phyloP scores from a whole-genome alignment of 2,329 filamentous ascomycete species.

The Fusarium beomiforme region DNA sequence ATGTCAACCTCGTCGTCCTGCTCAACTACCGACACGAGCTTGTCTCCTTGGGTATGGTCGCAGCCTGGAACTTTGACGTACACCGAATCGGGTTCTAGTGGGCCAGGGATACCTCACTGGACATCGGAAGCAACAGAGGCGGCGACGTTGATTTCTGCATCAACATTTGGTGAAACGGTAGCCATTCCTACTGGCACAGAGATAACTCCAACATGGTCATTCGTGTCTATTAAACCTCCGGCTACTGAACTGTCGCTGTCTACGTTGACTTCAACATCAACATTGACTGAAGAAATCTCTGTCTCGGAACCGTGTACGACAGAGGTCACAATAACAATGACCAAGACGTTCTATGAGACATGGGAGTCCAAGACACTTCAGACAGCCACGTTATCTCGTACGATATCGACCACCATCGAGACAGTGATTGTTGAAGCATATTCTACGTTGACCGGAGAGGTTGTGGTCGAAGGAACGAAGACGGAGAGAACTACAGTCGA shows the following conservation, averaged over 20 bases:
- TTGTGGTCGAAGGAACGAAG: conserved; percentile 25
- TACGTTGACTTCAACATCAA: not conserved
- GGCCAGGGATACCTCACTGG: conserved; percentile 1
- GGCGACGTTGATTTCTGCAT: not conserved
- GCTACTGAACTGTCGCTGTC: not conserved
- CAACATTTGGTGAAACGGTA: not conserved
- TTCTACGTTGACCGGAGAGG: conserved; percentile 41
- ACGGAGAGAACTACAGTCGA: conserved; percentile 36
- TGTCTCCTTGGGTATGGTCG: conserved; percentile 16
- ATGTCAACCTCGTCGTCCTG: conserved; percentile 3
- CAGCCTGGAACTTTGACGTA: not conserved
- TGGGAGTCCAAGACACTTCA: conserved; percentile 33
- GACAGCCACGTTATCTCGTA: conserved; percentile 31
- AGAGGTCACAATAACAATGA: conserved; percentile 42
- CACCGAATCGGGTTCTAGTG: conserved; percentile 11
- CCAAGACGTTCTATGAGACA: conserved; percentile 40
- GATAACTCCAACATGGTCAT: conserved; percentile 5
- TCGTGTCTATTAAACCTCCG: not conserved
- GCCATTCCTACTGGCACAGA: conserved; percentile 3
- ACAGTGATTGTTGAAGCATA: conserved; percentile 40
- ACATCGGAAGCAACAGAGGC: conserved; percentile 2
- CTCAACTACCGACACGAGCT: not conserved
- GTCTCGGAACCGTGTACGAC: conserved; percentile 35
- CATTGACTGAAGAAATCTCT: not conserved
- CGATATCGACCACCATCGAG: conserved; percentile 34